Base-by-base conservation (phyloP, 2,329 filamentous ascomycete species). In the Epichloe sibirici region DNA sequence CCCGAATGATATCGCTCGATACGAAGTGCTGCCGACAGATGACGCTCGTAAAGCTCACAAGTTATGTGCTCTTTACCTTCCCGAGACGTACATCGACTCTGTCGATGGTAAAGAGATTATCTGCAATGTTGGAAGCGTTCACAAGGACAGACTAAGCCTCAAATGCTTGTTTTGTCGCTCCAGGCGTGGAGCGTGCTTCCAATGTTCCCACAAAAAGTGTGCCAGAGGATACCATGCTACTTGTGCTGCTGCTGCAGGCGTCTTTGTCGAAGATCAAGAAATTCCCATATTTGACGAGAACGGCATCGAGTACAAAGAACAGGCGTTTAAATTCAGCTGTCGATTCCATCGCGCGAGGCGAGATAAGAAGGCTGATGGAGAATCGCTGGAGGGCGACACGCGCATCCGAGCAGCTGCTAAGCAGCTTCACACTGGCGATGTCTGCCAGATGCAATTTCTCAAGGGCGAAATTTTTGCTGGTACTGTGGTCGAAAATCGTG, bases 151-250 rank as follows among this genome's bases (percentile, higher is more conserved):
- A 21, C 73, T 95, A 59, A 90, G 94, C 28, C 82, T 97, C 59
- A 95, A 95, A 68, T 98, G 93, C 67, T 82, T 95, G 56, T 95
- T 88, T 70, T 98, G 93, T 65, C 88, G 90, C 37, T 94, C 90
- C 35, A 94, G 93, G 68, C 87, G 86, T 53, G 93, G 93, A n/a
- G 89, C 89, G 15, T 96, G 91, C 70, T 94, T 98, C 71, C 91
- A 97, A 67, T 98, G 93, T 69, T 94, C 89, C 1, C 85, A 89
- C 60, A 91, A 90, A 73, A 97, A 95, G 66, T 98, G 93, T 62
- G 86, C 88, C 4, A 78, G 93, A 57, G 86, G 91, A 8, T 98
- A 96, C 69, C 93, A 98, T 66, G 88, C 91, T 15, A 97, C 90
- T 1, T 98, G 93, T 65, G 93, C 93, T 3, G 85, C 90, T 7